Base-by-base conservation (phyloP, 2,329 filamentous ascomycete genomes). In the Zymoseptoria passerinii region DNA sequence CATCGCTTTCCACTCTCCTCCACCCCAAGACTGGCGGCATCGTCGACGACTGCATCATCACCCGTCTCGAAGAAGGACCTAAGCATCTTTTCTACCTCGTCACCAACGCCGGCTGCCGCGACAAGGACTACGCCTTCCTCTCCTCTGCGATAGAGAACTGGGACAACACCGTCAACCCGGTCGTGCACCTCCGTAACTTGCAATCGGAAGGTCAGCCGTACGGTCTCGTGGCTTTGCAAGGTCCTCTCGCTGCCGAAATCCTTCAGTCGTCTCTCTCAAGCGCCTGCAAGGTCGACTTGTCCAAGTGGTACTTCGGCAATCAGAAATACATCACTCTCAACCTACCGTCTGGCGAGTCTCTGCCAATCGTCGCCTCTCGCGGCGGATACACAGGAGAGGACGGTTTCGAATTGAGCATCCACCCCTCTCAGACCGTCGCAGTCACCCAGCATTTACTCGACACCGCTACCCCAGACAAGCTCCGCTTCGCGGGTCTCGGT, bases 381-480 rank as follows among this genome's bases (percentile, higher is more conserved):
- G 94, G 88, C 52, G 94, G 94, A 4, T 99, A 99, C 78, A 99
- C 94, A 0, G 94, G 94, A 60, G 94, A 99, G 78, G 94, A 99
- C 73, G 94, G 94, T 49, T 99, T 99, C 75, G 94, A 99, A 77
- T 90, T 99, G 69, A 94, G 89, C 48, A 88, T 96, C 67, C 84
- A 87, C 0, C 81, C 83, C 0, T 80, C 80, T 23, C 82, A 86
- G 66, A 84, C 86, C 8, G 80, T 83, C 5, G 77, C 78, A 19
- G 81, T 92, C 48, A 86, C 89, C 4, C 81, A 91, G 72, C 78
- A 84, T 23, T 80, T 96, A 23, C 81, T 96, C 52, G 73, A 80
- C 48, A 77, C 82, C 29, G 78, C 79, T 0, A 75, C 78, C 50
- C 70, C 67, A 49, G 86, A 86, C 27, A 83, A 85, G 9, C 78